These are phyloP conservation scores for Neurospora sp. DNA, from an alignment of 495 filamentous ascomycete species.

Conservation along the genomic window DNA sequence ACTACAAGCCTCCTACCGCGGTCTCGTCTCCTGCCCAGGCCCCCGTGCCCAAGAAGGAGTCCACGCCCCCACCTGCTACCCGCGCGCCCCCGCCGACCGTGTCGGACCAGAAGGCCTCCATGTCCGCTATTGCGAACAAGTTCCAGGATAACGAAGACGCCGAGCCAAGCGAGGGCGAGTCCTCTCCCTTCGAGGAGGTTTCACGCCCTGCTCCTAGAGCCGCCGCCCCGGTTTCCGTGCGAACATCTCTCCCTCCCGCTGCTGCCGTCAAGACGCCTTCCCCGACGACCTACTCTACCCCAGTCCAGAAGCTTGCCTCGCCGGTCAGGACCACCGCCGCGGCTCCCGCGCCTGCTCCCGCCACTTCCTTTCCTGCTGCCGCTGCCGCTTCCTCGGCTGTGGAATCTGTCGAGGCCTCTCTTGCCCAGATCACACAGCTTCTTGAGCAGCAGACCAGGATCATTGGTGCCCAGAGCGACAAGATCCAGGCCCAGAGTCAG, in stretches of 20 bases:
- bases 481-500: slow-evolving; percentile 48
- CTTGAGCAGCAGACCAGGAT: slow-evolving; percentile 53
- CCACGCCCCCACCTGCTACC: slow-evolving; percentile 35
- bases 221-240: slow-evolving; percentile 13
- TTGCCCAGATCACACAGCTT: slow-evolving; percentile 55
- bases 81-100: slow-evolving; percentile 51
- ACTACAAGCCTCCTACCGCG: slow-evolving; percentile 53
- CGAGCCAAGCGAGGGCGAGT: slow-evolving; percentile 29
- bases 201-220: slow-evolving; percentile 43
- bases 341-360: slow-evolving; percentile 7
- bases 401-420: slow-evolving; percentile 28
- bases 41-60: slow-evolving; percentile 45
- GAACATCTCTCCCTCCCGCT: not conserved
- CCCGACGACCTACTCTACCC: slow-evolving; percentile 15
- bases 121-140: slow-evolving; percentile 73
- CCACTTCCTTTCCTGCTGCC: slow-evolving; percentile 3
- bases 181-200: slow-evolving; percentile 76
- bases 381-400: slow-evolving; percentile 1
- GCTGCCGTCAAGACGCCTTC: slow-evolving; percentile 14
- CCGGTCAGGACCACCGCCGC: slow-evolving; percentile 7
- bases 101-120: slow-evolving; percentile 75
- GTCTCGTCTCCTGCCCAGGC: slow-evolving; percentile 28
- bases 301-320: slow-evolving; percentile 5
- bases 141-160: slow-evolving; percentile 66
- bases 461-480: slow-evolving; percentile 45